Evolutionary conservation across 129 eudicot species (phyloP).

Genomic region (Scalesia atractyloides): DNA sequence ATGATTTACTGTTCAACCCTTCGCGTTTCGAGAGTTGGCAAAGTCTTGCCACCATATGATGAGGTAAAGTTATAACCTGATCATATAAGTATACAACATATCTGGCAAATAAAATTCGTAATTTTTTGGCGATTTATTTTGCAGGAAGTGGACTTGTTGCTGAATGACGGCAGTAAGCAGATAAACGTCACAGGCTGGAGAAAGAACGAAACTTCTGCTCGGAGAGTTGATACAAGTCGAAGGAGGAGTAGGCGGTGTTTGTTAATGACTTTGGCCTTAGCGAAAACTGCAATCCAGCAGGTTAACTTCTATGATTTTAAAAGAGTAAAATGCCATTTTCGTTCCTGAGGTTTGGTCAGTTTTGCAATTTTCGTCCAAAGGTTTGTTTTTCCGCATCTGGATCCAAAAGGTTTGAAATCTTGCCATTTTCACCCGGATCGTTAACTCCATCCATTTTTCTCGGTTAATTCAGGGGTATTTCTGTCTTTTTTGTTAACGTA

Average conservation of each 20-base stretch:
- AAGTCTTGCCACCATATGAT: constrained; percentile 89
- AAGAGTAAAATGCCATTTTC: no score
- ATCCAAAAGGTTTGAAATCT: no score
- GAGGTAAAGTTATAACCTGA: constrained; percentile 57
- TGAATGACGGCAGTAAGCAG: constrained; percentile 98
- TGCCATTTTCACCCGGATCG: no score
- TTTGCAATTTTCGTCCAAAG: no score
- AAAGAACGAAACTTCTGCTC: constrained; percentile 66
- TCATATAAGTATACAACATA: background rate
- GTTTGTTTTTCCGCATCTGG: no score
- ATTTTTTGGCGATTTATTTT: constrained; percentile 11
- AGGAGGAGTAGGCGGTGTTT: constrained; percentile 96
- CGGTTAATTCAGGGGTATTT: no score
- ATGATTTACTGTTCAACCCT: constrained; percentile 85
- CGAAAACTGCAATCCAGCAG: constrained; percentile 78
- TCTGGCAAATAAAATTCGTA: constrained; percentile 3
- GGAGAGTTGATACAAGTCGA: constrained; percentile 91
- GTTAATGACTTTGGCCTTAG: constrained; percentile 90
- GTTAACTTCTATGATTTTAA: constrained; percentile 32
- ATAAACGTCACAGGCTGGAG: constrained; percentile 86
- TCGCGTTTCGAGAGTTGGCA: constrained; percentile 93
- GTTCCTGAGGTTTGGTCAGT: no score
- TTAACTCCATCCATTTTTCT: no score
- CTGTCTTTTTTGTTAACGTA: no score
- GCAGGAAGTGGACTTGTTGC: constrained; percentile 96